Evolutionary conservation across 768 basidiomycete species (phyloP).

Genomic region (Calocera viscosa): DNA sequence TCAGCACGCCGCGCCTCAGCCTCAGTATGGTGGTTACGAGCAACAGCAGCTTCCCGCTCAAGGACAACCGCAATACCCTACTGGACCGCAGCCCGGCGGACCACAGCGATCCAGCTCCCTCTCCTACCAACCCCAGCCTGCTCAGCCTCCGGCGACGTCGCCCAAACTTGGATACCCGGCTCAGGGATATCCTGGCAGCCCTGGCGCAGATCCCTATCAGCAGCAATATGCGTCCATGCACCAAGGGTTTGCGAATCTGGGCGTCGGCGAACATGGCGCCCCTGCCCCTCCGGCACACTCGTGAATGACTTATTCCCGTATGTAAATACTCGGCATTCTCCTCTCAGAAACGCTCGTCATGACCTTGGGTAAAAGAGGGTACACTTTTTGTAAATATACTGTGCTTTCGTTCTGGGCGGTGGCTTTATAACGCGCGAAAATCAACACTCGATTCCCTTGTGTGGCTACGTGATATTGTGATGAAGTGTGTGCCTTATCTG

Average conservation of each 20-base stretch:
- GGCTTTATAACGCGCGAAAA: no score
- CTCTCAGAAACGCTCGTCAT: no score
- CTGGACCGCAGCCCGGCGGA: slow-evolving; percentile 1
- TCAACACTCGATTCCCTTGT: no score
- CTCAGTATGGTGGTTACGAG: neutral
- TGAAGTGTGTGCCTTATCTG: no score
- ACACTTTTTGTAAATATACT: no score
- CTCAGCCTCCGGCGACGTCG: neutral
- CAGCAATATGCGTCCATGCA: slow-evolving; percentile 1
- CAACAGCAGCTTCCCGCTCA: neutral
- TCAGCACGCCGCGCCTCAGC: neutral
- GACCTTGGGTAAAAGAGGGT: no score
- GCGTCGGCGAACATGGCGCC: neutral
- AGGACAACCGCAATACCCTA: neutral
- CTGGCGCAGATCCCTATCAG: neutral
- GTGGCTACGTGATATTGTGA: no score
- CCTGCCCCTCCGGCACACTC: neutral
- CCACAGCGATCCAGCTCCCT: neutral
- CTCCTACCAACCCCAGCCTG: neutral
- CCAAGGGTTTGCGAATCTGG: neutral
- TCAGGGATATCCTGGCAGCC: neutral
- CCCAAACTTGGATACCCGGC: neutral
- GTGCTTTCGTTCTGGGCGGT: no score
- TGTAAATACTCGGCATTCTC: no score
- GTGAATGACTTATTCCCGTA: no score